A percentile compares a stretch with the other conserved stretches of the same genome.
Conservation (phyloP, 2,329 filamentous ascomycete species). For the Scedosporium minutisporum region DNA sequence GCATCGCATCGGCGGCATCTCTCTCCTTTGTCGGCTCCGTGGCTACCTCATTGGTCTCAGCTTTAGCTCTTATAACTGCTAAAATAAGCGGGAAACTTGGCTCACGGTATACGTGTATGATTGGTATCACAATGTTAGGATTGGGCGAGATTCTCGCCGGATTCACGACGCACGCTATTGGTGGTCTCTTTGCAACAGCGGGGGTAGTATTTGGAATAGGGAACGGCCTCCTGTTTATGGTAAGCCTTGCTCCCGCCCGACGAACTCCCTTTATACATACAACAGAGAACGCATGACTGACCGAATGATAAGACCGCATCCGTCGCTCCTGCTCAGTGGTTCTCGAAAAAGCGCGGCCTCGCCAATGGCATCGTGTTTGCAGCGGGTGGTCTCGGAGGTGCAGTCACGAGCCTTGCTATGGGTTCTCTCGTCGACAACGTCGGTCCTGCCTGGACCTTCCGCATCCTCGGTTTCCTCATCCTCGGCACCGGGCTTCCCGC, state of each 20-base stretch:
- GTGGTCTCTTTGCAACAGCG: conserved; percentile 23
- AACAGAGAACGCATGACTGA: neutral
- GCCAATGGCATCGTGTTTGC: conserved; percentile 46
- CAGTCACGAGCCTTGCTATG: conserved; percentile 38
- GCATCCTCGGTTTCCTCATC: conserved; percentile 41
- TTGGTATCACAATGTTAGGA: conserved; percentile 41
- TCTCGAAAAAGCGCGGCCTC: conserved; percentile 39
- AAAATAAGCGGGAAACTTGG: conserved; percentile 40
- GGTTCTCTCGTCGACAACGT: conserved; percentile 34
- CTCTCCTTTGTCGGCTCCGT: conserved; percentile 51
- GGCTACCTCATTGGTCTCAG: conserved; percentile 36
- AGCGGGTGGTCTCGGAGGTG: conserved; percentile 46
- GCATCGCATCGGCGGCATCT: conserved; percentile 37
- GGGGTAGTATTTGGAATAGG: conserved; percentile 23
- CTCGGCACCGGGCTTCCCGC: conserved; percentile 45
- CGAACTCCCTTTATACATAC: neutral
- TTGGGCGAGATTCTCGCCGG: conserved; percentile 34
- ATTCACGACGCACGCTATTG: conserved; percentile 23
- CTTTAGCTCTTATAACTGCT: conserved; percentile 41
- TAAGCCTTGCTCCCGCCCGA: conserved; percentile 41
- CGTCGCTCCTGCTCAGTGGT: conserved; percentile 42
- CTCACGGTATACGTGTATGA: conserved; percentile 31
- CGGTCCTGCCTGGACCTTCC: conserved; percentile 40
- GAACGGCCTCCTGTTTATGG: conserved; percentile 29
- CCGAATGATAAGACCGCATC: conserved; percentile 20